These are phyloP conservation scores for Stellera chamaejasme DNA, from an alignment of 345 rosid species.

Conservation along the genomic window DNA sequence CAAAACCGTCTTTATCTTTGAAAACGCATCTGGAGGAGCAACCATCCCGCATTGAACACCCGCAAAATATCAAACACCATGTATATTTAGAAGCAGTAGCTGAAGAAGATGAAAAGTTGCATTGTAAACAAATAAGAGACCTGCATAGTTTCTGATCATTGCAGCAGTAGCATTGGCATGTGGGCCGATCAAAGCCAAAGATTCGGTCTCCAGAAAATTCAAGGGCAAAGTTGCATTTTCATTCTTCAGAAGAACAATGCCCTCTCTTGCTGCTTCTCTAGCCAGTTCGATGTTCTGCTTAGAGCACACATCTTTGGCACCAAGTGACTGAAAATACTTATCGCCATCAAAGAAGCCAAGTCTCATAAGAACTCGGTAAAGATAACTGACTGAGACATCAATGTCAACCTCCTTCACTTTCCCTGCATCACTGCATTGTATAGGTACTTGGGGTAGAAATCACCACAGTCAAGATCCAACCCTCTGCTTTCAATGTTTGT, in stretches of 20 bases:
- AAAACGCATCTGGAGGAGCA: constrained; percentile 28
- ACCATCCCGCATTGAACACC: constrained; percentile 28
- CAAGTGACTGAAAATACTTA: constrained; percentile 24
- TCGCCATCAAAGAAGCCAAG: constrained; percentile 55
- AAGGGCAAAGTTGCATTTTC: constrained; percentile 19
- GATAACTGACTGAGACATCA: constrained; percentile 22
- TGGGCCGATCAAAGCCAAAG: constrained; percentile 34
- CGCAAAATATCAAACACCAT: background rate
- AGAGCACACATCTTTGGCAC: constrained; percentile 22
- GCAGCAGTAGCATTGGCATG: constrained; percentile 23
- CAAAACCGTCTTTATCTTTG: constrained; percentile 15
- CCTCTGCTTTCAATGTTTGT: constrained; percentile 37
- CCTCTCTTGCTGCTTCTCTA: constrained; percentile 29
- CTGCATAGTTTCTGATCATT: constrained; percentile 43
- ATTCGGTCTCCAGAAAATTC: background rate
- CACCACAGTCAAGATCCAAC: constrained; percentile 48
- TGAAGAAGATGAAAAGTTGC: background rate
- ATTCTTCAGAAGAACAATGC: constrained; percentile 36
- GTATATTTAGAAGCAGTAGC: background rate
- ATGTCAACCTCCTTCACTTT: constrained; percentile 22
- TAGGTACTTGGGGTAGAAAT: constrained; percentile 12
- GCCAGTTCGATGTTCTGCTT: constrained; percentile 22
- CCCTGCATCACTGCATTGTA: constrained; percentile 24
- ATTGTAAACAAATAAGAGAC: constrained; percentile 1
- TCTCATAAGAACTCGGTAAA: constrained; percentile 47